phyloP scores from a whole-genome alignment of 2,329 filamentous ascomycete species.

The Fusarium solani-melongenae region DNA sequence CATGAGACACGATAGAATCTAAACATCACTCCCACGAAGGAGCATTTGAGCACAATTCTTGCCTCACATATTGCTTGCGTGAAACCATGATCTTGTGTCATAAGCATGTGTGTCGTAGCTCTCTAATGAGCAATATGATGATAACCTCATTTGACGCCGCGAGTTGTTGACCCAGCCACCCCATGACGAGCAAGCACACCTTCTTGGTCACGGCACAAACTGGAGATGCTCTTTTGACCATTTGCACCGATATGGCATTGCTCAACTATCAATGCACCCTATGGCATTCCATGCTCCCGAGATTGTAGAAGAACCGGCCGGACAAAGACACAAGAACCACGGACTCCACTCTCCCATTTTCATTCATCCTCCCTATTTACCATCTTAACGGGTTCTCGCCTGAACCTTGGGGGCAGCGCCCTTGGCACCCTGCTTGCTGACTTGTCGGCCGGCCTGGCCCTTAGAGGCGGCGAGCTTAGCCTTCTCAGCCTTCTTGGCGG shows the following conservation, averaged over 20 bases:
- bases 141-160: constrained; percentile 15
- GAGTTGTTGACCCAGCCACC: constrained; percentile 25
- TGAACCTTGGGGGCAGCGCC: constrained; percentile 87
- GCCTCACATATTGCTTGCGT: not conserved
- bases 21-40: constrained; percentile 12
- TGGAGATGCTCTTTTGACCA: constrained; percentile 41
- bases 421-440: constrained; percentile 98
- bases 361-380: constrained; percentile 34
- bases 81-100: constrained; percentile 11
- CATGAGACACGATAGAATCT: constrained; percentile 38
- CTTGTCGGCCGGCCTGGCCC: constrained; percentile 82
- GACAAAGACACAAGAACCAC: constrained; percentile 57
- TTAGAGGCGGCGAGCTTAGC: constrained; percentile 88
- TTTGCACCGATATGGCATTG: constrained; percentile 52
- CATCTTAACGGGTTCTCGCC: constrained; percentile 79
- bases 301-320: constrained; percentile 56
- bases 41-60: constrained; percentile 10
- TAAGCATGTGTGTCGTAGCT: not conserved
- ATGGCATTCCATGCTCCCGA: constrained; percentile 56
- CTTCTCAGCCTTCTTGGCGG: constrained; percentile 99
- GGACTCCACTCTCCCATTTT: constrained; percentile 50
- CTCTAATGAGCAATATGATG: constrained; percentile 15
- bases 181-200: constrained; percentile 6
- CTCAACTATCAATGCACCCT: constrained; percentile 57
- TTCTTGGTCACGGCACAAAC: constrained; percentile 34